Conservation (phyloP, 2,329 filamentous ascomycete genomes). For the Xylaria sp. region DNA sequence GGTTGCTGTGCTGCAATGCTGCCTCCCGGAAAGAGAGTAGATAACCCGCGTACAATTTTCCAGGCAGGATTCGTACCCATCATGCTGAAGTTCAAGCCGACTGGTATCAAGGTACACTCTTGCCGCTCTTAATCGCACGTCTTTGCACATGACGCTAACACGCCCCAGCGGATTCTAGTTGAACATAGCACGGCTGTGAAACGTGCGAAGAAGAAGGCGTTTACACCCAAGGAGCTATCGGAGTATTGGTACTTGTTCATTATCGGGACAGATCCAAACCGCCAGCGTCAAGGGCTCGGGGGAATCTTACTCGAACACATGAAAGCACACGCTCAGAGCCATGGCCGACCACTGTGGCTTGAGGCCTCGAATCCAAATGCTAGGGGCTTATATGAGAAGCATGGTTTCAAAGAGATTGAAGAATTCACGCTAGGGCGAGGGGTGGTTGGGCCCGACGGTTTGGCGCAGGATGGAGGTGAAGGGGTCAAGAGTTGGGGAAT, state of each 20-base stretch:
- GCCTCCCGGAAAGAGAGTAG: constrained; percentile 22
- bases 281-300: constrained; percentile 30
- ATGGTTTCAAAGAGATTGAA: constrained; percentile 33
- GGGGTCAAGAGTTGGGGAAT: constrained; percentile 32
- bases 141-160: neutral
- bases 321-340: constrained; percentile 17
- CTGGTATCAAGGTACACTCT: constrained; percentile 18
- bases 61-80: constrained; percentile 11
- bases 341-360: constrained; percentile 31
- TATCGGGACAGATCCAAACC: constrained; percentile 24
- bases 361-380: constrained; percentile 30
- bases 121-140: neutral
- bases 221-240: constrained; percentile 24
- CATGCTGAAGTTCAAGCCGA: neutral
- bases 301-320: constrained; percentile 26
- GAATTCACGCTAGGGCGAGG: constrained; percentile 27
- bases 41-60: constrained; percentile 18
- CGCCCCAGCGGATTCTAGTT: constrained; percentile 14
- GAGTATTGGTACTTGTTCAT: constrained; percentile 31
- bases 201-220: constrained; percentile 24
- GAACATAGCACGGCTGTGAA: constrained; percentile 24
- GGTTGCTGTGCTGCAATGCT: constrained; percentile 28
- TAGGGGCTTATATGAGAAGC: constrained; percentile 22
- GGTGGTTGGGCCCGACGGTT: constrained; percentile 21
- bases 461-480: constrained; percentile 26